Conservation (phyloP, 2,329 filamentous ascomycete genomes). For the Tolypocladium tropicale region DNA sequence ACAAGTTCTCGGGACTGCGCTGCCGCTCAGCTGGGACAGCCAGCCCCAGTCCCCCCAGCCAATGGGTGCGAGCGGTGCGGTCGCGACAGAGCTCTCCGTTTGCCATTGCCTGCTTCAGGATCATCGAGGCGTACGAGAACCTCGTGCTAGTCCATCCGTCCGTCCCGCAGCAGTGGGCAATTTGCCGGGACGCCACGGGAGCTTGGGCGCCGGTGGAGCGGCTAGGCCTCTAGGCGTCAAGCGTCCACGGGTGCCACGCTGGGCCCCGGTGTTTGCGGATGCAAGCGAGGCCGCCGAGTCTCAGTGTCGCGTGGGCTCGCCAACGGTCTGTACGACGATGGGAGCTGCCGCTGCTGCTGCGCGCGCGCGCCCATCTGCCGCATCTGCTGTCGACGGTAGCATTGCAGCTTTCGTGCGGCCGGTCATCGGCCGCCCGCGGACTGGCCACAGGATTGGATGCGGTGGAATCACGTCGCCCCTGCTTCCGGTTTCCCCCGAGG, state of each 20-base stretch:
- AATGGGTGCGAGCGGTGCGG: not conserved
- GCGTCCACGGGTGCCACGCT: no score
- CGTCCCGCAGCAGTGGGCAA: not conserved
- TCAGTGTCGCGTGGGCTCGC: not conserved
- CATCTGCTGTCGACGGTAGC: not conserved
- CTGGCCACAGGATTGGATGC: no score
- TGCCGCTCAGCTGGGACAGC: no score
- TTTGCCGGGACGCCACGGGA: not conserved
- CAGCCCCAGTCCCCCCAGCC: no score
- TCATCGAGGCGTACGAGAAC: not conserved
- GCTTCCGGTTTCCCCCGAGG: constrained; percentile 4
- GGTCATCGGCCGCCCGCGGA: no score
- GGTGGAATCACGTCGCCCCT: not conserved
- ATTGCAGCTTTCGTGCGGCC: not conserved
- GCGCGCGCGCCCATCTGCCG: not conserved
- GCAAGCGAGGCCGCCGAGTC: not conserved
- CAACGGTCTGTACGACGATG: not conserved
- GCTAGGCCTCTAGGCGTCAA: not conserved
- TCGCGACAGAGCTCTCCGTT: no score
- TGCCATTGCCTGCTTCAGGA: not conserved
- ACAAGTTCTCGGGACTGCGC: constrained; percentile 2
- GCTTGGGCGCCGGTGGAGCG: not conserved
- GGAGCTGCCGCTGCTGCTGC: not conserved
- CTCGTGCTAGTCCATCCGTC: no score
- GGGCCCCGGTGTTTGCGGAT: no score